These are phyloP conservation scores for Coprinellus micaceus DNA, from an alignment of 768 basidiomycete genomes.

Conservation along the genomic window DNA sequence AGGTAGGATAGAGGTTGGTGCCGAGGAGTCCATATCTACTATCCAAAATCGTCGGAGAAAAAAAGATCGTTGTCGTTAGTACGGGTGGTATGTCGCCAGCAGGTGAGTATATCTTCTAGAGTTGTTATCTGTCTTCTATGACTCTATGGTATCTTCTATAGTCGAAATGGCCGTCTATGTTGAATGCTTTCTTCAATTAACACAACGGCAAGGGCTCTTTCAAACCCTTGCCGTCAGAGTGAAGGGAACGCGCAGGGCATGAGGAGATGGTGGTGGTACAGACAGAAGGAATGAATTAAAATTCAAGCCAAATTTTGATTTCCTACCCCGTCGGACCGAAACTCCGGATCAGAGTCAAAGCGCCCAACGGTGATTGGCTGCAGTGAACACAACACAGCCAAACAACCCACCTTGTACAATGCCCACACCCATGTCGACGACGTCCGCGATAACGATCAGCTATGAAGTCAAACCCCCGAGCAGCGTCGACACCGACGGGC, in stretches of 20 bases:
- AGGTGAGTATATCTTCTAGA: slow-evolving; percentile 8
- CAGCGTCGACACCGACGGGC: slow-evolving; percentile 16
- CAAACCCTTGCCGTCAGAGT: slow-evolving; percentile 47
- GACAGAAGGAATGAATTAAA: slow-evolving; percentile 12
- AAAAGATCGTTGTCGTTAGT: background rate
- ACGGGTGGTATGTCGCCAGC: background rate
- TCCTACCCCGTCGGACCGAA: background rate
- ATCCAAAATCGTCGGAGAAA: background rate
- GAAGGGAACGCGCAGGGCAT: slow-evolving; percentile 12
- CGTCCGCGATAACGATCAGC: slow-evolving; percentile 29
- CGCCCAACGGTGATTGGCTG: background rate
- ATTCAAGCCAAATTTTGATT: slow-evolving; percentile 3
- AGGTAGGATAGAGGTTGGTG: slow-evolving; percentile 56
- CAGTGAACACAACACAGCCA: slow-evolving; percentile 15
- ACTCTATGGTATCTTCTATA: slow-evolving; percentile 13
- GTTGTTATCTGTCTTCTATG: background rate
- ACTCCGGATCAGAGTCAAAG: background rate
- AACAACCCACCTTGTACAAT: slow-evolving; percentile 19
- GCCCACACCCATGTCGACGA: slow-evolving; percentile 13
- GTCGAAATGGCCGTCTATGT: slow-evolving; percentile 19
- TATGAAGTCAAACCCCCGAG: slow-evolving; percentile 44
- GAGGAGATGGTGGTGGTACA: slow-evolving; percentile 1
- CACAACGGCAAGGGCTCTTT: slow-evolving; percentile 32
- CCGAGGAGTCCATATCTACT: background rate
- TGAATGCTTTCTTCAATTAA: slow-evolving; percentile 3